Evolutionary conservation across 2,329 filamentous ascomycete genomes (phyloP), one percentile per base, ranked within the genome.

Genomic region (Cercospora nicotianae): DNA sequence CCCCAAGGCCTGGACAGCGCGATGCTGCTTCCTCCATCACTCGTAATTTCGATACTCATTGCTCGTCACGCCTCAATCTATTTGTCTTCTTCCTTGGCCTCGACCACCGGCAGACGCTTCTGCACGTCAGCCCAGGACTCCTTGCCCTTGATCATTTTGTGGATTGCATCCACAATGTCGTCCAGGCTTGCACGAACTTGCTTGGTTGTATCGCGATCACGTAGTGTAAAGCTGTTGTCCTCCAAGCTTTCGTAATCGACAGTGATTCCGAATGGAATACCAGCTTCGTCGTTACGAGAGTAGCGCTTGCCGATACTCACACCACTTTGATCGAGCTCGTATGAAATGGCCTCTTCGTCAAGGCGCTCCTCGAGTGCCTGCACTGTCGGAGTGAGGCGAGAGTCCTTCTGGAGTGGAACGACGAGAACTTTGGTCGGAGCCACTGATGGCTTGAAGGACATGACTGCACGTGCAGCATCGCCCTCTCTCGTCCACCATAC

Each of bases 361-460:
- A 98, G 88, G 77, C 89, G 90, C 76, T 90, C 85, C 66, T 91
- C 92, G 71, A 98, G 83, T 74, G 87, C 85, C 75, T 87, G 86
- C 65, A 94, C 84, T 58, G 91, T 85, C n/a, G 93, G 91, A 74
- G 87, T 87, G 85, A 98, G 97, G 72, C 90, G 88, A 60, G 88
- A 81, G 78, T 97, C 91, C 75, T 87, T 88, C 64, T 93, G 96
- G 53, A 98, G 86, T 39, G 94, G 94, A 26, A 96, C 92, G 67
- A 99, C 89, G 66, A 98, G 87, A 62, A 97, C 93, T 85, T 97
- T 97, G 72, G 92, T 97, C 2, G 95, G 95, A n/a, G 95, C 93
- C 63, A 97, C 87, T 0, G 87, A 85, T 4, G 89, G 87, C 77
- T 90, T 87, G 84, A 93, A 92, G 7, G 89, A 92, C 69, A 93